Evolutionary conservation across 495 filamentous ascomycete genomes (phyloP), one percentile per base, ranked within the genome.

Genomic region (Penicillium mononematosum): DNA sequence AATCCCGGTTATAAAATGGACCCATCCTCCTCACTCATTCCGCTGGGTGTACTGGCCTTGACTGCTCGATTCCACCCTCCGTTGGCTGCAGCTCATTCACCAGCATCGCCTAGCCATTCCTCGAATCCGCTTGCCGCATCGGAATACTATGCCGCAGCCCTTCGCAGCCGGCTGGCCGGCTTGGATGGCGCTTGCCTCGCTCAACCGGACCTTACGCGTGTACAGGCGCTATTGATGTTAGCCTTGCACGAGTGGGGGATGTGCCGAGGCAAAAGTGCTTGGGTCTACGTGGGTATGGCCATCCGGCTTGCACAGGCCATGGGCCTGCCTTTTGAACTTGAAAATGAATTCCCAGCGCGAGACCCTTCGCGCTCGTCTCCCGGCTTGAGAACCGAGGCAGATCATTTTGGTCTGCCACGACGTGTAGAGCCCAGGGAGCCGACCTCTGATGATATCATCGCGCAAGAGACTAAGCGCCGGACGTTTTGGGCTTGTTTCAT

Each of bases 401-500:
- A 81, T 34, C 69, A 76, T 29, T 72, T 80, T 34, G 79, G 78
- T 16, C 17, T 75, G 12, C 43, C 67, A 0, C 71, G 74, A 16
- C 69, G 70, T 0, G 44, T 61, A 6, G 72, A 76, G 45, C 58
- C 62, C 31, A 70, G 69, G 45, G 75, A 76, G 42, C 68, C 69
- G 45, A 75, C 71, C 12, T 70, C 79, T 6, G 81, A 88, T 46
- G 75, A 81, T 36, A 77, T 86, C 36, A 85, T 90, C 38, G 77
- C 85, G 8, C 87, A 87, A 62, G 91, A 96, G 70, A 83, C 91
- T 16, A 81, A 84, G 63, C 83, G 91, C 34, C 85, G 91, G 25
- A 93, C 90, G 5, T 91, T 93, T 68, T 96, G 89, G 81, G 89
- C 89, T 53, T 90, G 89, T 58, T 89, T 92, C 61, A 85, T 93